A percentile compares a stretch with the other conserved stretches of the same genome.
phyloP scores from a whole-genome alignment of 306 rosid species.

The Vigna trinervia region DNA sequence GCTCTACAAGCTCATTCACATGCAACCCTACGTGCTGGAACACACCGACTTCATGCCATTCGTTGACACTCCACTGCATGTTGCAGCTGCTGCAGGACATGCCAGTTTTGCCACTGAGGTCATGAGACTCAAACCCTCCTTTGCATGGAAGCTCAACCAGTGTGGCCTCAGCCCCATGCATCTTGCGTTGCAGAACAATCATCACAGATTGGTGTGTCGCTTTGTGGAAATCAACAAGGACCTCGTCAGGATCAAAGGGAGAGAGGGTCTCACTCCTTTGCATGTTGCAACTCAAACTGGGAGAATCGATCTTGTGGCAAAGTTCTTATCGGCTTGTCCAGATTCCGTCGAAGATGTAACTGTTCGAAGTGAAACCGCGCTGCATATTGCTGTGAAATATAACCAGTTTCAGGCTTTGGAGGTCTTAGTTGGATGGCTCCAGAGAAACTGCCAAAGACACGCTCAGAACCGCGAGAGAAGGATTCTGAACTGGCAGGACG shows the following conservation, averaged over 20 bases:
- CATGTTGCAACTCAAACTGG: conserved; percentile 46
- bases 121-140: conserved; percentile 52
- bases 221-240: conserved; percentile 32
- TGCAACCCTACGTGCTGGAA: conserved; percentile 40
- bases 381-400: conserved; percentile 51
- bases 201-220: conserved; percentile 14
- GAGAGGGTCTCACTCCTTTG: conserved; percentile 49
- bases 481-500: conserved; percentile 45
- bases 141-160: conserved; percentile 48
- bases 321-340: conserved; percentile 48
- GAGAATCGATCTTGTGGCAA: conserved; percentile 30
- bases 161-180: conserved; percentile 47
- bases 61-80: conserved; percentile 52
- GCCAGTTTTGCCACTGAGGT: conserved; percentile 48
- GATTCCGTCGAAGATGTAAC: conserved; percentile 47
- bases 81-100: conserved; percentile 44
- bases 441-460: background rate
- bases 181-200: conserved; percentile 45
- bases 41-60: conserved; percentile 33
- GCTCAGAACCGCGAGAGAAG: background rate
- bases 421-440: conserved; percentile 46
- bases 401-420: conserved; percentile 39
- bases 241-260: conserved; percentile 52
- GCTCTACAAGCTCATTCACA: conserved; percentile 37
- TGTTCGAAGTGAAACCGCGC: conserved; percentile 46